A percentile compares a stretch with the other conserved stretches of the same genome.
Conservation (phyloP, 257 asterid species). For the Oldenlandia corymbosa region DNA sequence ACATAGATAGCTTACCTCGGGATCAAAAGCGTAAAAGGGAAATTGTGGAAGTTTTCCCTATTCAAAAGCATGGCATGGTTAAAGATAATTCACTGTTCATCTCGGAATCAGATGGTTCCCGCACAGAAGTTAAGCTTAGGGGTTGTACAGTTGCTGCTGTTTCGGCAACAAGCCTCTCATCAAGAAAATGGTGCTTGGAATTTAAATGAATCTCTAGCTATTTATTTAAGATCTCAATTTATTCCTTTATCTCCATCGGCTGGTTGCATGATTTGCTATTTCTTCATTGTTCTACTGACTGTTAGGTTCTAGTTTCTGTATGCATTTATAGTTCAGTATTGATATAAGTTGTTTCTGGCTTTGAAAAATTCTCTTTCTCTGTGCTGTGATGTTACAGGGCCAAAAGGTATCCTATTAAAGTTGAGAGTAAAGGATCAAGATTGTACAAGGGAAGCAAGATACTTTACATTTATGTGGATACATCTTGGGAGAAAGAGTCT, state of each 20-base stretch:
- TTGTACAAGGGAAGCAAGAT: constrained; percentile 63
- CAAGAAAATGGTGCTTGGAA: constrained; percentile 68
- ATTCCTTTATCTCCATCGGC: neutral
- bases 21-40: constrained; percentile 67
- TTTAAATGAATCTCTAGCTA: neutral
- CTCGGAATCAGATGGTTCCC: constrained; percentile 59
- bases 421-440: constrained; percentile 60
- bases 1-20: constrained; percentile 34
- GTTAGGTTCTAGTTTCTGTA: neutral
- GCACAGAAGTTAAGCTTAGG: constrained; percentile 53
- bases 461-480: constrained; percentile 70
- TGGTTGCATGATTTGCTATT: neutral
- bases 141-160: constrained; percentile 77
- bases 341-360: neutral
- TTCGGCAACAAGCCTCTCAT: constrained; percentile 63
- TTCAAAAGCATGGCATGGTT: constrained; percentile 54
- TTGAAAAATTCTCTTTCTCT: constrained; percentile 4
- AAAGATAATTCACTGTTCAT: constrained; percentile 51
- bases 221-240: neutral
- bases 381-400: constrained; percentile 56
- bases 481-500: constrained; percentile 95
- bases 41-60: constrained; percentile 65
- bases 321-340: neutral
- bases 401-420: constrained; percentile 75
- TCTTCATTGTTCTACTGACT: neutral